phyloP scores from a whole-genome alignment of 768 basidiomycete genomes.

The Calocybe indica region DNA sequence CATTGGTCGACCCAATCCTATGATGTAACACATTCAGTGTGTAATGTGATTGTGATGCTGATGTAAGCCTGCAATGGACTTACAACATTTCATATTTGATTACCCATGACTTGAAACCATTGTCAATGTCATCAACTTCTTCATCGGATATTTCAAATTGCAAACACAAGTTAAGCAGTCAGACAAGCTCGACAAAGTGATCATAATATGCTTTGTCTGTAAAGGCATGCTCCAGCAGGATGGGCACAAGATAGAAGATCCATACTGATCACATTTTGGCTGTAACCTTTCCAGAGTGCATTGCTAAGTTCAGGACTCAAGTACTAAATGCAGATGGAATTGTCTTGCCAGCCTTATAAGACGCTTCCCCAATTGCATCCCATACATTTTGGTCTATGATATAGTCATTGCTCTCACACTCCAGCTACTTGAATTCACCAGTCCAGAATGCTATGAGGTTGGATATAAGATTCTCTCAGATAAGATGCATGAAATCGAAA shows the following conservation, averaged over 20 bases:
- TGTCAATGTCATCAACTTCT: slow-evolving; percentile 1
- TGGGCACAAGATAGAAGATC: slow-evolving; percentile 30
- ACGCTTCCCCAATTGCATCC: slow-evolving; percentile 32
- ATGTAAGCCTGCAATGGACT: no score
- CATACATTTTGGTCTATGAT: slow-evolving; percentile 23
- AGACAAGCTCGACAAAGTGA: slow-evolving; percentile 35
- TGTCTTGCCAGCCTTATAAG: slow-evolving; percentile 20
- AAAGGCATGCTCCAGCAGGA: slow-evolving; percentile 29
- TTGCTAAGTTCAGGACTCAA: slow-evolving; percentile 5
- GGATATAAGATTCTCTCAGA: slow-evolving; percentile 36
- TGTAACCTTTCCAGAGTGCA: slow-evolving; percentile 7
- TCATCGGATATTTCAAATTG: slow-evolving; percentile 22
- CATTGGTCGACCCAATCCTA: no score
- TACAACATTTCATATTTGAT: neutral
- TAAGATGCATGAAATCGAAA: slow-evolving; percentile 45
- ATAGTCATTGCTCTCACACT: slow-evolving; percentile 23
- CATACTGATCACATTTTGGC: slow-evolving; percentile 37
- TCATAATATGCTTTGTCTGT: slow-evolving; percentile 25
- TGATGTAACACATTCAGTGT: no score
- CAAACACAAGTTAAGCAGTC: slow-evolving; percentile 28
- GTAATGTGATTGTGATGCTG: no score
- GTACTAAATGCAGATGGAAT: slow-evolving; percentile 34
- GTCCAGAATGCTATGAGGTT: slow-evolving; percentile 35
- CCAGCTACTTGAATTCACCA: slow-evolving; percentile 33
- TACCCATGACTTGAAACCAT: neutral